Base-by-base conservation (phyloP, 176 grass and related monocot genomes). In the Raddia guianensis region DNA sequence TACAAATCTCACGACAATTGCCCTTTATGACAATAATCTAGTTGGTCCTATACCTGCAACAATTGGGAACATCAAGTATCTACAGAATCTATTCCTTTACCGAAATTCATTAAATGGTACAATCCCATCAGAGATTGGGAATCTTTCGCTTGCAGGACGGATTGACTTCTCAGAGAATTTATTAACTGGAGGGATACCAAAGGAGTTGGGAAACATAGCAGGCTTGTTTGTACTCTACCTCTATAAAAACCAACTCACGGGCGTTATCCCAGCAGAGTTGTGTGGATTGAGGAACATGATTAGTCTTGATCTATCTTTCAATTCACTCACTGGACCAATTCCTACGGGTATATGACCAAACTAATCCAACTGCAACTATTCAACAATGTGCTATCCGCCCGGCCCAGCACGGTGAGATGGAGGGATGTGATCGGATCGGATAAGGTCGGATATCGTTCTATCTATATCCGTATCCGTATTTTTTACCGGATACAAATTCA, bases 111-210 rank as follows among this genome's bases (percentile, higher is more conserved):
- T 27, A 27, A 27, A 27, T 27, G 27, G 27, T 27, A 27, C 27
- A 27, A 27, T 27, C 27, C 27, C 27, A 27, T 27, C 27, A 27
- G 27, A 27, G 27, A 27, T 27, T 27, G 27, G 27, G 27, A 27
- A 27, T 27, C 27, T 27, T 27, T 27, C 27, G 79, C 20, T 57
- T 46, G 91, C 85, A 6, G 55, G 21, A 55, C 91, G 96, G 88
- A 82, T 99, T 74, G 97, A 99, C 74, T 99, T 99, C 72, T 99
- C 97, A 77, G 97, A 99, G 79, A 99, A 99, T 85, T 33, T 46
- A 20, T 91, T 99, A 68, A 95, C 83, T 27, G 93, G 97, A 67
- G 84, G 40, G n/a, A 85, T 99, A 86, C 97, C 97, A 40, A 86
- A 78, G 56, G 86, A 99, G 27, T 85, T 99, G 10, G 89, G 90